Base-by-base conservation (phyloP, 345 rosid species). In the Lepidium africanum region DNA sequence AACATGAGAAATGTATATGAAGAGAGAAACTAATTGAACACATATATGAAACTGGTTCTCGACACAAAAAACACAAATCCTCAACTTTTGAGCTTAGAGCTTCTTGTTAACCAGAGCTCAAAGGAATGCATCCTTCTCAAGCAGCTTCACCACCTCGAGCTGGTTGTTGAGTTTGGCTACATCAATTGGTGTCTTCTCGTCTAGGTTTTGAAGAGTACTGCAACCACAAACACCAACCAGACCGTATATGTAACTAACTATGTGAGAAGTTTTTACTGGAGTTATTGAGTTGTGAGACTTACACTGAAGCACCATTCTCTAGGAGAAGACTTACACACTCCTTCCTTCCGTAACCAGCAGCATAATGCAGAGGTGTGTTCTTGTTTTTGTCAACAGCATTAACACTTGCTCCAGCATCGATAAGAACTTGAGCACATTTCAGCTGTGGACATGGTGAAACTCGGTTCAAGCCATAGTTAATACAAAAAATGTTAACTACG, bases 341-440 rank as follows among this genome's bases (percentile, higher is more conserved):
- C 79, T 93, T 88, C 77, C 89, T 90, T 27, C 98, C 97, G 70
- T 93, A 93, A 56, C 99, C 99, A 64, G 99, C 96, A 10, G 99
- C 94, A 42, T 93, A 93, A 71, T 93, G 99, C 45, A 93, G 90
- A 7, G 97, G 96, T 3, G 99, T 93, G 79, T 93, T 93, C 81
- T 91, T 93, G 75, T 93, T 93, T 75, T 88, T 93, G 78, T 93
- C 99, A 72, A 93, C 71, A 5, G 99, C 97, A 65, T 94, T 90
- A 63, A 94, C 95, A 50, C 67, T 75, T n/a, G 96, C 95, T 70
- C 96, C 97, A 40, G 86, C 91, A 75, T 94, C 96, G 19, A 94
- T 78, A 68, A 94, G 95, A 69, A 89, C 71, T 77, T 85, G 95
- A 67, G 97, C 90, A 73, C 96, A 91, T 77, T 85, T 85, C 57